phyloP scores from a whole-genome alignment of 805 yeast species.

The Tetrapisispora namnaoensis region DNA sequence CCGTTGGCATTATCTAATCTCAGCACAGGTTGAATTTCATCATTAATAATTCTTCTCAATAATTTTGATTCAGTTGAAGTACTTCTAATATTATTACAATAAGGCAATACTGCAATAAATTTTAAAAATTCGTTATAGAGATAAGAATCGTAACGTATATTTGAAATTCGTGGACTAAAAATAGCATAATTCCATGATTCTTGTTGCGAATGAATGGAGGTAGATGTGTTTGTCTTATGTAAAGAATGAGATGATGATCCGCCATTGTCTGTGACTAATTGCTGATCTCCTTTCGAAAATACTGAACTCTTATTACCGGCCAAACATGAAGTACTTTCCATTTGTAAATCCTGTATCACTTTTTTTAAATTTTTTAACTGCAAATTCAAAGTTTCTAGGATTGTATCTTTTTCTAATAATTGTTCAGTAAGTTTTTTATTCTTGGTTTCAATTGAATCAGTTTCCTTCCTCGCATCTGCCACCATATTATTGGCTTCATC shows the following conservation, averaged over 20 bases:
- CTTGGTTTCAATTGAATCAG: constrained; percentile 48
- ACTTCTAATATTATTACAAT: constrained; percentile 30
- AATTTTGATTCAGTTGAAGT: constrained; percentile 39
- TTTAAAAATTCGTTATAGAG: constrained; percentile 32
- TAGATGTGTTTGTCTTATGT: constrained; percentile 8
- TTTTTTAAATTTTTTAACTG: constrained; percentile 61
- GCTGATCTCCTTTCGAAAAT: not conserved
- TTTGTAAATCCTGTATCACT: constrained; percentile 44
- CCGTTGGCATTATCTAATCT: constrained; percentile 56
- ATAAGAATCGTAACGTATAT: constrained; percentile 35
- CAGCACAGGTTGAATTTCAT: constrained; percentile 72
- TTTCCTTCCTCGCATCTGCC: constrained; percentile 61
- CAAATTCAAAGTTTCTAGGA: constrained; percentile 52
- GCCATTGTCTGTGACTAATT: constrained; percentile 5
- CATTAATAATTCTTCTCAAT: constrained; percentile 54
- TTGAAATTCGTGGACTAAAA: constrained; percentile 34
- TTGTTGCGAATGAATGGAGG: constrained; percentile 6
- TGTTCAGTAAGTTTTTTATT: constrained; percentile 44
- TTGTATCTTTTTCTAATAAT: constrained; percentile 58
- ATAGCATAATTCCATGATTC: constrained; percentile 14
- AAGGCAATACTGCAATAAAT: constrained; percentile 30
- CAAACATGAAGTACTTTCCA: constrained; percentile 9
- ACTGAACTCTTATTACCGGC: not conserved
- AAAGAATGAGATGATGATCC: constrained; percentile 17
- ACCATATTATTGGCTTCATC: constrained; percentile 84